Evolutionary conservation across 306 rosid species (phyloP), one percentile per base, ranked within the genome.

Genomic region (Hylodesmum podocarpum): DNA sequence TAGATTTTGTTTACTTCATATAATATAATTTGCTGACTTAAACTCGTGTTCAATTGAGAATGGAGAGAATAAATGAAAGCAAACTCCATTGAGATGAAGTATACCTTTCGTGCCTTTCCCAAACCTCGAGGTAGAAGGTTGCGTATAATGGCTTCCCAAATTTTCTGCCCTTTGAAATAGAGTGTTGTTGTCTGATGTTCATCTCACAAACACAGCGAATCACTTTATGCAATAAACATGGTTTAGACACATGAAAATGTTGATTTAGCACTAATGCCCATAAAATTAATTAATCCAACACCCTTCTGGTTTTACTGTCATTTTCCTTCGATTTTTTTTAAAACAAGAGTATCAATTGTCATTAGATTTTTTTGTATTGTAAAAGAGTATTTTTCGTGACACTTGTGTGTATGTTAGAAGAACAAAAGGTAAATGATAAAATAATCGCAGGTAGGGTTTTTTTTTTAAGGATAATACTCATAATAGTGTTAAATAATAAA

Each of bases 121-220:
- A 92, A 70, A 53, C 99, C 99, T 82, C 87, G 88, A 29, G 98
- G 96, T 31, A 92, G 84, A 63, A 95, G 99, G 76, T 95, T 97
- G 3, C n/a, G 85, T 77, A 95, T 78, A 73, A 95, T 91, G 77
- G 99, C 96, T 83, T 92, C 89, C 98, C 98, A 95, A 74, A 95
- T 95, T 81, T 87, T 90, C 77, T 89, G 96, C 55, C 99, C 99
- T 86, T 88, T 95, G 87, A 95, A 95, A 87, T 95, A 84, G 81
- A 95, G 94, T 84, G 72, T 65, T 5, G 94, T 80, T 65, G 97
- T 89, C 99, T 95, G 89, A 63, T 51, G 44, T 81, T 82, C 84
- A 80, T 70, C 74, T 54, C 83, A 79, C 67, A 87, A 66, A 71
- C 62, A 75, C 61, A 2, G 64, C 72, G 43, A 43, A 49, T 75